phyloP scores from a whole-genome alignment of 208 protist genomes.

The Leishmania martiniquensis region DNA sequence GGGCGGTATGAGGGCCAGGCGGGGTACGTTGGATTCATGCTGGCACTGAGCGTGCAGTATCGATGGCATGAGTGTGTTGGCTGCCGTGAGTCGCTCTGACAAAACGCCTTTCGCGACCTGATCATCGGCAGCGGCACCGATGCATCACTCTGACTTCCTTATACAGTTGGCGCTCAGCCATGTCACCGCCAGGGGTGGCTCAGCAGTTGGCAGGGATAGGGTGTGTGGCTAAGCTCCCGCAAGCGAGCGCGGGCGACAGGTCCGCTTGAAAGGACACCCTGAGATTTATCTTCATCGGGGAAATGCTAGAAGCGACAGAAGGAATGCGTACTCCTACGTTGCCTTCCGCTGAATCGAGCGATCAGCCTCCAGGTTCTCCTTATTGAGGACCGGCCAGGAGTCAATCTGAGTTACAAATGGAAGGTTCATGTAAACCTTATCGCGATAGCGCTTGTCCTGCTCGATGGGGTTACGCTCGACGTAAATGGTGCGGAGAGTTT shows the following conservation, averaged over 20 bases:
- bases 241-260: neutral
- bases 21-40: neutral
- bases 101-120: neutral
- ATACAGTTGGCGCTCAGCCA: neutral
- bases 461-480: conserved; percentile 92
- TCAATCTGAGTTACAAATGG: conserved; percentile 90
- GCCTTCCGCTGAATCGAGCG: conserved; percentile 57
- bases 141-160: neutral
- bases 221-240: neutral
- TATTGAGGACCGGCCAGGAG: conserved; percentile 90
- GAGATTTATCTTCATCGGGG: neutral
- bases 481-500: conserved; percentile 85
- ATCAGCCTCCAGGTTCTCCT: conserved; percentile 81
- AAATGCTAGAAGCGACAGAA: neutral
- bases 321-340: neutral
- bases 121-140: neutral
- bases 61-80: neutral
- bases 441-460: conserved; percentile 86
- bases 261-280: neutral
- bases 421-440: conserved; percentile 85
- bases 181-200: neutral
- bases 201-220: neutral
- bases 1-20: neutral
- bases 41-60: neutral
- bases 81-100: neutral